These are phyloP conservation scores for Magnaporthiopsis rhizophila DNA, from an alignment of 2,329 filamentous ascomycete species.

Conservation along the genomic window DNA sequence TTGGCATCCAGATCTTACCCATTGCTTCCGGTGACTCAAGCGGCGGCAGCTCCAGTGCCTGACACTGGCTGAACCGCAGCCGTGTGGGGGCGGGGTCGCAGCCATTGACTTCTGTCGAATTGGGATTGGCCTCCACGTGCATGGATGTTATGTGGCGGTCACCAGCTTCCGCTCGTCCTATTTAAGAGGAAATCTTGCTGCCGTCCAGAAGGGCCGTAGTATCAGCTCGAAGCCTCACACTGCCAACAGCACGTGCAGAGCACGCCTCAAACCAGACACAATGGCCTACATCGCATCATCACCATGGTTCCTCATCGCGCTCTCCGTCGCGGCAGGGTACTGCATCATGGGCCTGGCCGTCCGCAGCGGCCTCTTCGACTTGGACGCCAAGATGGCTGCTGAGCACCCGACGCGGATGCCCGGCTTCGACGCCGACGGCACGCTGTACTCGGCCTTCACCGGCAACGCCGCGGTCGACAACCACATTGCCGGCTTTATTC, in stretches of 20 bases:
- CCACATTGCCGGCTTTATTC: constrained; percentile 16
- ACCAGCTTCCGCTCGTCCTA: too few species aligned
- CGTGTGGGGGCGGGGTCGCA: too few species aligned
- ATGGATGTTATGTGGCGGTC: too few species aligned
- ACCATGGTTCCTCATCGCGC: not conserved
- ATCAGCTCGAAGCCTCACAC: too few species aligned
- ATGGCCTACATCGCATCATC: not conserved
- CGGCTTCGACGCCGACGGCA: not conserved
- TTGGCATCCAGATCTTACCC: too few species aligned
- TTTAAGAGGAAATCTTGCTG: too few species aligned
- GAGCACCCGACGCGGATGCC: constrained; percentile 3
- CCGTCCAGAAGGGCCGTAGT: too few species aligned
- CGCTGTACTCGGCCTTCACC: not conserved
- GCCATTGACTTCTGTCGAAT: too few species aligned
- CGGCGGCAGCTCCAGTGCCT: too few species aligned
- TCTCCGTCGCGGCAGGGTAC: not conserved
- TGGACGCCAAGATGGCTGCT: not conserved
- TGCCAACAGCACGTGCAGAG: not conserved
- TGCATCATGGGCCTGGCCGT: constrained; percentile 1
- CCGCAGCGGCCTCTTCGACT: not conserved
- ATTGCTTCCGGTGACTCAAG: too few species aligned
- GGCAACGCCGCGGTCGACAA: constrained; percentile 4
- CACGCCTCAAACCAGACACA: not conserved
- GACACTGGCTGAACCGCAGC: too few species aligned
- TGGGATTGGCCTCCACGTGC: too few species aligned